phyloP scores from a whole-genome alignment of 257 asterid genomes.

The Lycium barbarum region DNA sequence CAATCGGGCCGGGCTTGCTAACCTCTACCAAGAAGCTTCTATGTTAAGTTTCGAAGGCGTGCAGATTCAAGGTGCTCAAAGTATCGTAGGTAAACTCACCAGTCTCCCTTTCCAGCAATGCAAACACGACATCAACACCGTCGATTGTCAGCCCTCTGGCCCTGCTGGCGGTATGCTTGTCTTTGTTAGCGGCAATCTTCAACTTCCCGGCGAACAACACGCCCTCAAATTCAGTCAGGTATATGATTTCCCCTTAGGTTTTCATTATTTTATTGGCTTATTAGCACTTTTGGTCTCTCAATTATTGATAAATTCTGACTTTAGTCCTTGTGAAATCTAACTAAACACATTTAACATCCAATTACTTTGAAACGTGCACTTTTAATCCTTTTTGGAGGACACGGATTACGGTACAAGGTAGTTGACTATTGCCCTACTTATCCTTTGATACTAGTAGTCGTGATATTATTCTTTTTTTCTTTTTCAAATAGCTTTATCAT shows the following conservation, averaged over 20 bases:
- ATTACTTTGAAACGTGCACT: too few species aligned
- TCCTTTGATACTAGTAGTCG: too few species aligned
- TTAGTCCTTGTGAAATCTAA: too few species aligned
- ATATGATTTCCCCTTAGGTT: not conserved
- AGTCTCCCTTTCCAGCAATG: conserved; percentile 64
- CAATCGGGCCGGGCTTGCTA: conserved; percentile 52
- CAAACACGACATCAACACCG: conserved; percentile 58
- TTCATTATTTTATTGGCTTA: too few species aligned
- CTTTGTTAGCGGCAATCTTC: conserved; percentile 63
- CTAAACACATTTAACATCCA: too few species aligned
- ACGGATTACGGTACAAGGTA: too few species aligned
- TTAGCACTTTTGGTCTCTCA: too few species aligned
- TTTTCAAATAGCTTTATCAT: too few species aligned
- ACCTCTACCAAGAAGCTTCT: conserved; percentile 55
- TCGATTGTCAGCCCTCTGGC: conserved; percentile 74
- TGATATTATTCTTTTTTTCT: too few species aligned
- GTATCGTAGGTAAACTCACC: conserved; percentile 49
- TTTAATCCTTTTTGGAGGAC: too few species aligned
- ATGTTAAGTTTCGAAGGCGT: conserved; percentile 69
- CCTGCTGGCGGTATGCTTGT: conserved; percentile 70
- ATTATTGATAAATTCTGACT: too few species aligned
- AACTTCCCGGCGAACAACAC: conserved; percentile 62
- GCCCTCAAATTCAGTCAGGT: conserved; percentile 59
- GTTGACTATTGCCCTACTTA: too few species aligned
- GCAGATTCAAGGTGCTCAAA: conserved; percentile 53